Evolutionary conservation across 1,284 basidiomycete genomes (phyloP).

Genomic region (Pseudozyma sp.): DNA sequence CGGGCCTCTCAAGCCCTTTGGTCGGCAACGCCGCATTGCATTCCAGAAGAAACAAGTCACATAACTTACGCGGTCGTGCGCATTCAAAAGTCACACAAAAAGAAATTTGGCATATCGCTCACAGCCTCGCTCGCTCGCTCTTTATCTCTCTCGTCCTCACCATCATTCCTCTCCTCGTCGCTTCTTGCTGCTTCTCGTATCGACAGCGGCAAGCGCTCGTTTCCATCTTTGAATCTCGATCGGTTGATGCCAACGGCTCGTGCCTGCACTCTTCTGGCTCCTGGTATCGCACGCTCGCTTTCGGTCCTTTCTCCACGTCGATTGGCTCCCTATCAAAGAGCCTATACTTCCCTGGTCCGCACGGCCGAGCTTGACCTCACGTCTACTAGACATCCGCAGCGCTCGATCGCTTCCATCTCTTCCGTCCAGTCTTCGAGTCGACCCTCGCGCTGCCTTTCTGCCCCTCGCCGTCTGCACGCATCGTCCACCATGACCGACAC

Average conservation of each 20-base stretch:
- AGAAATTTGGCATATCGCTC: too few species aligned
- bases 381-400: slow-evolving; percentile 4
- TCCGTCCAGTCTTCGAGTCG: neutral
- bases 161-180: neutral
- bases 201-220: neutral
- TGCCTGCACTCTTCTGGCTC: slow-evolving; percentile 27
- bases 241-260: slow-evolving; percentile 41
- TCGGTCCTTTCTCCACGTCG: slow-evolving; percentile 4
- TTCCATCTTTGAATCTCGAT: neutral
- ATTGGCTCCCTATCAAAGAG: slow-evolving; percentile 7
- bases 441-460: neutral
- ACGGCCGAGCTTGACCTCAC: neutral
- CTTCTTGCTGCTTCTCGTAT: slow-evolving; percentile 1
- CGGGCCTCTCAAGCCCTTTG: neutral
- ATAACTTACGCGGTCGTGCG: too few species aligned
- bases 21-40: neutral
- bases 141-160: neutral
- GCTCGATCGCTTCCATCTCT: neutral
- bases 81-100: too few species aligned
- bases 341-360: slow-evolving; percentile 8
- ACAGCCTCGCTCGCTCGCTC: slow-evolving; percentile 5
- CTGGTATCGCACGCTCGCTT: slow-evolving; percentile 23
- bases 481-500: slow-evolving; percentile 29
- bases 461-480: neutral
- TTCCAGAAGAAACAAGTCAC: neutral